Conservation (phyloP, 1,284 basidiomycete genomes). For the Taiwanofungus camphoratus region DNA sequence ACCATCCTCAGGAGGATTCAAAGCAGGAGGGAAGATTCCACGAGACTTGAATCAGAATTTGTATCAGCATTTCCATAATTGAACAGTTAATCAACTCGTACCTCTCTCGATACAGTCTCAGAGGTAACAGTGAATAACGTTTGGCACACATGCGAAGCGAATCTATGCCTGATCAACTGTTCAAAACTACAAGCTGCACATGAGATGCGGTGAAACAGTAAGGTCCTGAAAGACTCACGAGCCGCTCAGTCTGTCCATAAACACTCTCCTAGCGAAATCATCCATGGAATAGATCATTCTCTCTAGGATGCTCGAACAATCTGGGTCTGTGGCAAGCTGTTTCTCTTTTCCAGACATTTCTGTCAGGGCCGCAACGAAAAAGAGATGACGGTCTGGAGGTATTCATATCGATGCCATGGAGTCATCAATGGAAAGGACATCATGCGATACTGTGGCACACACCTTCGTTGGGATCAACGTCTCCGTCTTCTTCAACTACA, state of each 20-base stretch:
- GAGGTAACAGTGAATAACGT: slow-evolving; percentile 72
- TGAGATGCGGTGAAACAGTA: slow-evolving; percentile 13
- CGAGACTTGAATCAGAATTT: slow-evolving; percentile 39
- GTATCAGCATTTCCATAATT: not conserved
- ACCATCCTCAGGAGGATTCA: slow-evolving; percentile 49
- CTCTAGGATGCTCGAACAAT: slow-evolving; percentile 85
- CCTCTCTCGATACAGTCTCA: slow-evolving; percentile 82
- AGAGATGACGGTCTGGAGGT: slow-evolving; percentile 67
- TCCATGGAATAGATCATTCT: slow-evolving; percentile 89
- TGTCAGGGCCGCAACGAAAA: slow-evolving; percentile 77
- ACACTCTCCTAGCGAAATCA: slow-evolving; percentile 85
- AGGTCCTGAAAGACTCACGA: slow-evolving; percentile 53
- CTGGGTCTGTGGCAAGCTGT: slow-evolving; percentile 85
- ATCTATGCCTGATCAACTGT: slow-evolving; percentile 70
- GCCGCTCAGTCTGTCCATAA: slow-evolving; percentile 79
- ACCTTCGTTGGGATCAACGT: slow-evolving; percentile 74
- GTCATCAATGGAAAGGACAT: not conserved
- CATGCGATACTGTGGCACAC: slow-evolving; percentile 23
- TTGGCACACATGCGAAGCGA: slow-evolving; percentile 91
- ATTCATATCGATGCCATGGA: not conserved
- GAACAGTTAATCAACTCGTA: slow-evolving; percentile 27
- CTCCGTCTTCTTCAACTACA: slow-evolving; percentile 37
- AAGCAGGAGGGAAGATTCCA: slow-evolving; percentile 51
- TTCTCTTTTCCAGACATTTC: slow-evolving; percentile 87
- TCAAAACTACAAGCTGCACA: slow-evolving; percentile 46